These are phyloP conservation scores for Diaporthe helianthi DNA, from an alignment of 2,329 filamentous ascomycete species.

Conservation along the genomic window DNA sequence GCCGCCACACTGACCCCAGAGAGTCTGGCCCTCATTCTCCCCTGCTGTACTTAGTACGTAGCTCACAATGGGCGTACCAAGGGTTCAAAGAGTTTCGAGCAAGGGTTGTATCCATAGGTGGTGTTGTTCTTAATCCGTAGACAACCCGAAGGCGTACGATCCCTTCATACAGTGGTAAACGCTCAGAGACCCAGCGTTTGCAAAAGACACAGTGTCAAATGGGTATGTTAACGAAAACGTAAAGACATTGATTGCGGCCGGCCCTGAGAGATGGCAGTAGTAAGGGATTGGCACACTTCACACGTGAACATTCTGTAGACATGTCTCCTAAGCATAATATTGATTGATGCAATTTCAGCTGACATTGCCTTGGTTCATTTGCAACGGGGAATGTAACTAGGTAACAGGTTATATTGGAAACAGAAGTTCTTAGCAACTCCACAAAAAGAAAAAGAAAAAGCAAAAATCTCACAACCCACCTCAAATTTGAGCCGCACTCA, in stretches of 20 bases:
- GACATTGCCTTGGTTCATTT: background rate
- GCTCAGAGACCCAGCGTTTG: no score
- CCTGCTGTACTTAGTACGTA: background rate
- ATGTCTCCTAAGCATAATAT: background rate
- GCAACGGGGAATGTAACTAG: background rate
- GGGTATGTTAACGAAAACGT: no score
- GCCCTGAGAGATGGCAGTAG: background rate
- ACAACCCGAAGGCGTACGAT: no score
- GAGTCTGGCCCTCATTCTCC: background rate
- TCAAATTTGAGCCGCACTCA: no score
- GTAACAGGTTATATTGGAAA: background rate
- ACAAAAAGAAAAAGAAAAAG: background rate
- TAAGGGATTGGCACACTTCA: background rate
- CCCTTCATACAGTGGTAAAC: no score
- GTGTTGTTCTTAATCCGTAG: no score
- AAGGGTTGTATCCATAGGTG: background rate
- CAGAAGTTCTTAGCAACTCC: background rate
- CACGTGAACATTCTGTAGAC: no score
- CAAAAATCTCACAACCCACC: background rate
- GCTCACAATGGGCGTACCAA: background rate
- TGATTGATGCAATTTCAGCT: background rate
- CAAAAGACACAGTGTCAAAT: no score
- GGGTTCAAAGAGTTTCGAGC: background rate
- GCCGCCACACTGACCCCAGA: background rate
- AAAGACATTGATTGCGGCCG: constrained; percentile 4